phyloP scores from a whole-genome alignment of 495 filamentous ascomycete species.

The Xylaria longipes region DNA sequence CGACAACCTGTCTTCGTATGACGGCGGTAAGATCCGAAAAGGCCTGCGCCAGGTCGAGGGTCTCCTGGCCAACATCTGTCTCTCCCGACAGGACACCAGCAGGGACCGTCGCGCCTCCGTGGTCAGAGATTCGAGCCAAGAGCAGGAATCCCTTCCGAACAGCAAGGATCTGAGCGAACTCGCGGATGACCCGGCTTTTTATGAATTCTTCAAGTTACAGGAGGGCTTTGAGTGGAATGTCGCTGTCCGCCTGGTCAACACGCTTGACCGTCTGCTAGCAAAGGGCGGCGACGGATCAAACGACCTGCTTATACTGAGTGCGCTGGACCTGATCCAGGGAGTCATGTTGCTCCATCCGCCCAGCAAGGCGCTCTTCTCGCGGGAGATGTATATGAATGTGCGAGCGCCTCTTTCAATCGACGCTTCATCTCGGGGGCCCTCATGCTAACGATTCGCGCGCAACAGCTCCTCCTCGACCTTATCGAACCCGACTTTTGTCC shows the following conservation, averaged over 20 bases:
- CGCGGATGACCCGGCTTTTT: conserved; percentile 84
- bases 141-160: conserved; percentile 49
- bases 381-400: conserved; percentile 93
- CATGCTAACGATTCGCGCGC: conserved; percentile 19
- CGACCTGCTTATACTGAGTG: conserved; percentile 86
- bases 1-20: conserved; percentile 94
- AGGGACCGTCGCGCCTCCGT: conserved; percentile 78
- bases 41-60: conserved; percentile 95
- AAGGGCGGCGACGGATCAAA: conserved; percentile 80
- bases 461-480: conserved; percentile 84
- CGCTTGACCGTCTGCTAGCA: conserved; percentile 86
- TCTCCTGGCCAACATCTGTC: conserved; percentile 92
- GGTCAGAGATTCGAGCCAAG: conserved; percentile 79
- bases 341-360: conserved; percentile 91
- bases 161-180: conserved; percentile 72
- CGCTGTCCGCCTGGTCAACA: conserved; percentile 81
- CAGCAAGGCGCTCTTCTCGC: conserved; percentile 82
- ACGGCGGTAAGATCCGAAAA: conserved; percentile 86
- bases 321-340: conserved; percentile 90
- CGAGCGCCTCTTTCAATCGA: neutral
- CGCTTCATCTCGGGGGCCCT: neutral
- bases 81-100: conserved; percentile 71
- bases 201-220: conserved; percentile 95
- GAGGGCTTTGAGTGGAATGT: conserved; percentile 99
- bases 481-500: conserved; percentile 92